phyloP scores from a whole-genome alignment of 2,329 filamentous ascomycete genomes.

The Talaromyces sp. region DNA sequence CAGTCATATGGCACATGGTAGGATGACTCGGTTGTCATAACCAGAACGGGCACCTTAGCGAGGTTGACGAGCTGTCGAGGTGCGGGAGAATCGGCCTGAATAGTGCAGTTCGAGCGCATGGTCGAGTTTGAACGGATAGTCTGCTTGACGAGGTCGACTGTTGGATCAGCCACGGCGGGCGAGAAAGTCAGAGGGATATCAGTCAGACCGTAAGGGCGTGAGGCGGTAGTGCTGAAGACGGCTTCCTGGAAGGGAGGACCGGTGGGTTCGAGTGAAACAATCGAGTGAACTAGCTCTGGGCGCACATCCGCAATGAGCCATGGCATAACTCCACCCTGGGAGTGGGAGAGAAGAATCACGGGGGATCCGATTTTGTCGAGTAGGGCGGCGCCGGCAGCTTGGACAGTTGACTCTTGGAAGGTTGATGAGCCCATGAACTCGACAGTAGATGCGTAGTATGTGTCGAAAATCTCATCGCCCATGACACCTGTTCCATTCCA shows the following conservation, averaged over 20 bases:
- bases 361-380: conserved; percentile 47
- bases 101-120: conserved; percentile 36
- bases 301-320: conserved; percentile 54
- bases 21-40: conserved; percentile 57
- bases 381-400: conserved; percentile 45
- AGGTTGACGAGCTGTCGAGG: conserved; percentile 54
- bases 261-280: conserved; percentile 56
- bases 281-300: conserved; percentile 50
- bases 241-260: conserved; percentile 55
- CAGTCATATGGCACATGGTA: conserved; percentile 58
- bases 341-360: conserved; percentile 53
- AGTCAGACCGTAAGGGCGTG: conserved; percentile 51
- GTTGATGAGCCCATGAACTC: conserved; percentile 15
- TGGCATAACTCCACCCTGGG: conserved; percentile 50
- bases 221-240: conserved; percentile 38
- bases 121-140: conserved; percentile 20
- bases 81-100: conserved; percentile 39
- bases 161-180: conserved; percentile 45
- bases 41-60: conserved; percentile 48
- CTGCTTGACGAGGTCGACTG: conserved; percentile 38
- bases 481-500: conserved; percentile 37
- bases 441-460: conserved; percentile 46
- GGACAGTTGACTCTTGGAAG: conserved; percentile 34
- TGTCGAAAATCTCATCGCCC: conserved; percentile 54
- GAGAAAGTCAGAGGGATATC: conserved; percentile 54